These are phyloP conservation scores for Elongisporangium undulatum DNA, from an alignment of 352 stramenopile species.

Conservation along the genomic window DNA sequence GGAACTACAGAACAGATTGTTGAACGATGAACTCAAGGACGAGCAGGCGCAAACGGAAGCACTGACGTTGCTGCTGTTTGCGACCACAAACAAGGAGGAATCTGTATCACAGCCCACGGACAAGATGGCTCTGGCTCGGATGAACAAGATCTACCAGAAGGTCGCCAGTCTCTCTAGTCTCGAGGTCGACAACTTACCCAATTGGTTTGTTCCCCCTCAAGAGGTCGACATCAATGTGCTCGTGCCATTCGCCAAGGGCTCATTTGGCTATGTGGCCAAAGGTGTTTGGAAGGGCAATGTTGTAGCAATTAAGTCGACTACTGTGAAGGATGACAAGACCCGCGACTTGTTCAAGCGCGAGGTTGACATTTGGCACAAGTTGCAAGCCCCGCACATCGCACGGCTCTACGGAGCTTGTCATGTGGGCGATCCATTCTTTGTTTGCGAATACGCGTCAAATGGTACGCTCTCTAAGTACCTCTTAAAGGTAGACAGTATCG, in stretches of 20 bases:
- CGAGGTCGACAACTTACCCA: constrained; percentile 6
- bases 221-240: constrained; percentile 17
- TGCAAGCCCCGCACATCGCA: constrained; percentile 22
- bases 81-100: background rate
- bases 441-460: constrained; percentile 20
- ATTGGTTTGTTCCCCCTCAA: constrained; percentile 18
- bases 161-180: constrained; percentile 9
- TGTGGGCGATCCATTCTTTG: constrained; percentile 16
- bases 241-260: constrained; percentile 19
- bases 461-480: constrained; percentile 17
- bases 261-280: constrained; percentile 20
- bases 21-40: constrained; percentile 1
- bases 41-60: background rate
- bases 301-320: constrained; percentile 25
- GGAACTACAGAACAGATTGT: constrained; percentile 3
- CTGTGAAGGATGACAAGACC: constrained; percentile 11
- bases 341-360: constrained; percentile 17
- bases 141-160: constrained; percentile 14
- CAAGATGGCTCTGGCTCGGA: constrained; percentile 12
- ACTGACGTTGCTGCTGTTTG: background rate
- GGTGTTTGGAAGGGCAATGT: constrained; percentile 20
- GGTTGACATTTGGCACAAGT: constrained; percentile 16
- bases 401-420: constrained; percentile 22
- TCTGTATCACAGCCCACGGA: background rate
- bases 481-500: background rate